These are phyloP conservation scores for Coemansia sp. DNA, from an alignment of 192 early-diverging fungal genomes.

Conservation along the genomic window DNA sequence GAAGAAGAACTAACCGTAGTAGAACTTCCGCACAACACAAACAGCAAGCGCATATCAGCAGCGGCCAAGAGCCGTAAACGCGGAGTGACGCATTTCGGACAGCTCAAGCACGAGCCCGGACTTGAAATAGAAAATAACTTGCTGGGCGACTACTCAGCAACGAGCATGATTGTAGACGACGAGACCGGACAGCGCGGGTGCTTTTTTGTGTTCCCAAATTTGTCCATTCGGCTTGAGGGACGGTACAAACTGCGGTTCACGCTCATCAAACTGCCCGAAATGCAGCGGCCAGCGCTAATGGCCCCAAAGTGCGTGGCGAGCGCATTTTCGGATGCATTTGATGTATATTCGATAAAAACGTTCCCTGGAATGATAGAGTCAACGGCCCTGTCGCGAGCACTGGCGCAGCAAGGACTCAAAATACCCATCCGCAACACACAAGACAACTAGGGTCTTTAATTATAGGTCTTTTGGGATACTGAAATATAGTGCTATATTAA, in stretches of 20 bases:
- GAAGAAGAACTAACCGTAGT: slow-evolving; percentile 45
- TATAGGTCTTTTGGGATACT: no score
- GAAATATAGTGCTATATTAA: background rate
- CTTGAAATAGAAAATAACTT: slow-evolving; percentile 50
- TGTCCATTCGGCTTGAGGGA: slow-evolving; percentile 73
- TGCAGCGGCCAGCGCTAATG: slow-evolving; percentile 52
- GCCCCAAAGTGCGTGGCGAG: slow-evolving; percentile 56
- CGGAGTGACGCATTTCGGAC: slow-evolving; percentile 46
- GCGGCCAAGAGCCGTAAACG: slow-evolving; percentile 54
- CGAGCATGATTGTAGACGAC: slow-evolving; percentile 46
- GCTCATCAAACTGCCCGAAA: slow-evolving; percentile 66
- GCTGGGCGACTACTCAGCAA: slow-evolving; percentile 43
- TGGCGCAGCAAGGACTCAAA: slow-evolving; percentile 79
- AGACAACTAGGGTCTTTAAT: slow-evolving; percentile 18
- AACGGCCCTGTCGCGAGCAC: slow-evolving; percentile 68
- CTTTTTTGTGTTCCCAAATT: slow-evolving; percentile 78
- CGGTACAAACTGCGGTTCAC: slow-evolving; percentile 69
- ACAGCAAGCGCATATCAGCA: slow-evolving; percentile 53
- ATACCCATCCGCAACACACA: slow-evolving; percentile 75
- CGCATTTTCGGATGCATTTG: slow-evolving; percentile 66
- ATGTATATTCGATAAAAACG: slow-evolving; percentile 79
- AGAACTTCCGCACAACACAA: slow-evolving; percentile 49
- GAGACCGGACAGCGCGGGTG: slow-evolving; percentile 61
- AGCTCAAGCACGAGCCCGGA: slow-evolving; percentile 21
- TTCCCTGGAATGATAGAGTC: slow-evolving; percentile 88